Evolutionary conservation across 345 rosid species (phyloP), one percentile per base, ranked within the genome.

Genomic region (Erodium maritimum): DNA sequence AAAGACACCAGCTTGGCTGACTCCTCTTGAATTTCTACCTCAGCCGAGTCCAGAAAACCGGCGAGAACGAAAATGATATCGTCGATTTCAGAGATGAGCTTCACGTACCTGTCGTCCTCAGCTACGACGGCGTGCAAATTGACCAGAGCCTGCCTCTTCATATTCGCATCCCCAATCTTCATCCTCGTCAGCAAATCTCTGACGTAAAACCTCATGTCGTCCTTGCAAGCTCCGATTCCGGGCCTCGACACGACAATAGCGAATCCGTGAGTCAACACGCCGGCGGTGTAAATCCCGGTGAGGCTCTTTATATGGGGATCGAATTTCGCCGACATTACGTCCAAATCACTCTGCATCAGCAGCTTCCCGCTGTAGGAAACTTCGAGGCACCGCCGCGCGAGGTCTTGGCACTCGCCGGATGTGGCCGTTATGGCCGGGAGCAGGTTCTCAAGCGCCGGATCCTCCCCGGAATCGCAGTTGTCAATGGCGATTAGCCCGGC

Each of bases 311-410:
- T 63, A 29, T 82, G 85, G 0, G 52, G 55, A 51, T 83, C 91
- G 45, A 89, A 72, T 61, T 72, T 93, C 0, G 80, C 67, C 0
- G 81, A 76, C 55, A 87, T 56, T 3, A 82, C 73, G 66, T 93
- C 96, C 60, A 93, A 73, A 73, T 89, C 91, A 61, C 96, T 88
- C 77, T 93, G 96, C 99, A 93, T 93, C 80, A 88, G 69, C 17
- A 93, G 94, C 88, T 88, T 88, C 18, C 99, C 99, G 56, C 80
- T 77, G 79, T 74, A 88, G 6, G 89, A 76, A 59, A 82, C 75
- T 75, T 83, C 83, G 61, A 82, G 68, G 60, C 99, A 93, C 17
- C 80, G 71, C 52, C 82, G 70, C 8, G 91, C 96, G 50, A 86
- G 91, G 72, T 78, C 85, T 67, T 51, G 62, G 46, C 89, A 78